These are phyloP conservation scores for Umbelopsis sp. DNA, from an alignment of 192 early-diverging fungal species.

Conservation along the genomic window DNA sequence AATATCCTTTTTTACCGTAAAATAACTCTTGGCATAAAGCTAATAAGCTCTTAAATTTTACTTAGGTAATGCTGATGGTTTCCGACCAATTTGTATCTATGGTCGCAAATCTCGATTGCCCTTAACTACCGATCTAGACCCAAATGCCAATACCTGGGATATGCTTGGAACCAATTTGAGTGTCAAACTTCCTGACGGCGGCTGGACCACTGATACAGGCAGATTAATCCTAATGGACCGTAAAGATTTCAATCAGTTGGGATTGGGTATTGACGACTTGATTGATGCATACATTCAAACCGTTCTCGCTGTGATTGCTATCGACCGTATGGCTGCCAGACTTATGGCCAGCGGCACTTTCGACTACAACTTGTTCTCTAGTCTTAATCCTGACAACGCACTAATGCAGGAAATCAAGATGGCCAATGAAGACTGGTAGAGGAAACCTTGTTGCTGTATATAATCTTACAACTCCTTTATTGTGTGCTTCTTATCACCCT, in stretches of 20 bases:
- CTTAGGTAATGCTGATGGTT: slow-evolving; percentile 60
- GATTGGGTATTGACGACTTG: slow-evolving; percentile 82
- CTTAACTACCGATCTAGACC: slow-evolving; percentile 56
- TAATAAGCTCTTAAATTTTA: neutral
- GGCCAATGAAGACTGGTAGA: slow-evolving; percentile 40
- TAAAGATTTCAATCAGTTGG: slow-evolving; percentile 88
- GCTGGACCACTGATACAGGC: slow-evolving; percentile 84
- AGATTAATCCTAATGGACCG: slow-evolving; percentile 86
- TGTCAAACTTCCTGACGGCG: slow-evolving; percentile 72
- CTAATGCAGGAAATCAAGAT: slow-evolving; percentile 56
- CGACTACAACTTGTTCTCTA: slow-evolving; percentile 58
- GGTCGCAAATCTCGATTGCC: slow-evolving; percentile 78
- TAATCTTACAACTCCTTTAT: neutral
- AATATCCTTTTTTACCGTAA: neutral
- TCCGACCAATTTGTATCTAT: slow-evolving; percentile 83
- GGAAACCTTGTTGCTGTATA: neutral
- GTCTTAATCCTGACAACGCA: slow-evolving; percentile 63
- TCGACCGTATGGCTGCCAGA: slow-evolving; percentile 75
- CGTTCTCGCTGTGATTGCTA: slow-evolving; percentile 80
- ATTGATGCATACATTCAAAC: slow-evolving; percentile 92
- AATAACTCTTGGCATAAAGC: too few relatives aligned
- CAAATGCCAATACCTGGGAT: slow-evolving; percentile 75
- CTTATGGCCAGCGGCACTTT: slow-evolving; percentile 56
- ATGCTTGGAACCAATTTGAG: slow-evolving; percentile 91
- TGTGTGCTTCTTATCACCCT: neutral